A percentile compares a stretch with the other conserved stretches of the same genome.
Evolutionary conservation across 2,329 filamentous ascomycete genomes (phyloP).

Genomic region (Xylaria sp.): DNA sequence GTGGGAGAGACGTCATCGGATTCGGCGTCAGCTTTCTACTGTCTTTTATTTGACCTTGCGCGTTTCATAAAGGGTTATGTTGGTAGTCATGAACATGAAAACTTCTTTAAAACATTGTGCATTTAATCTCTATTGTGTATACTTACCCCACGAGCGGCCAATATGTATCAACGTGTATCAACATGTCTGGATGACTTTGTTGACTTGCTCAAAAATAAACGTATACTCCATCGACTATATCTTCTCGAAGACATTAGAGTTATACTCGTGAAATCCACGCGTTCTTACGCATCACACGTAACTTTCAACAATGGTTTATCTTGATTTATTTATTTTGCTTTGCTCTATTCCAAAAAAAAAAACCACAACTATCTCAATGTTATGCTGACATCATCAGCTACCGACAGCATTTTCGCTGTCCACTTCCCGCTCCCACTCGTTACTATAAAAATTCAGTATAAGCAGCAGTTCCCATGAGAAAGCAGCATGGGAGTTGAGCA

Average conservation of each 20-base stretch:
- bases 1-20: slow-evolving; percentile 71
- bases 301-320: neutral
- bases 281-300: neutral
- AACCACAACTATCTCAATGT: slow-evolving; percentile 3
- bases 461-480: neutral
- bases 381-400: neutral
- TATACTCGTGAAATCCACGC: neutral
- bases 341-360: slow-evolving; percentile 33
- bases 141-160: neutral
- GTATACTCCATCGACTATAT: neutral
- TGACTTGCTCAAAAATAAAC: neutral
- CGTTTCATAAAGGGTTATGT: slow-evolving; percentile 6
- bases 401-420: neutral
- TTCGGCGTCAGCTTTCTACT: slow-evolving; percentile 23
- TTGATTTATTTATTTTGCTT: slow-evolving; percentile 25
- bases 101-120: neutral
- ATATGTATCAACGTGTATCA: no score
- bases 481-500: neutral
- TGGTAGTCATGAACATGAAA: slow-evolving; percentile 32
- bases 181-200: neutral
- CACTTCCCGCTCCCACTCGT: slow-evolving; percentile 1
- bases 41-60: slow-evolving; percentile 19
- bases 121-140: neutral
- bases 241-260: neutral
- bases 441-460: slow-evolving; percentile 2